Percentiles rank a stretch among this genome's conserved stretches.
These are phyloP conservation scores for Canavalia gladiata DNA, from an alignment of 306 rosid genomes.

Conservation along the genomic window DNA sequence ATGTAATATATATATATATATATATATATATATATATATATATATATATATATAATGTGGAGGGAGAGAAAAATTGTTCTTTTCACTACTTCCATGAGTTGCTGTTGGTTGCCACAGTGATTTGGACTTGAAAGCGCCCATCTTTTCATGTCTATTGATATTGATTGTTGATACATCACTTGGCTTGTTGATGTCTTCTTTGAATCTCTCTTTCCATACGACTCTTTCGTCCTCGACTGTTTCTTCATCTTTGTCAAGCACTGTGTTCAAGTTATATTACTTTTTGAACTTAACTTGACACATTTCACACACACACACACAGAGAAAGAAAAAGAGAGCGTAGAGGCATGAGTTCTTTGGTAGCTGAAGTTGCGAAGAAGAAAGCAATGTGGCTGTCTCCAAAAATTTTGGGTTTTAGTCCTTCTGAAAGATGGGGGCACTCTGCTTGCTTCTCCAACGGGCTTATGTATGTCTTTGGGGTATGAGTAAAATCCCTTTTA, in stretches of 20 bases:
- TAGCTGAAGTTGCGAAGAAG: constrained; percentile 61
- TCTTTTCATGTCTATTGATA: constrained; percentile 97
- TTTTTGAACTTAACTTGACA: neutral
- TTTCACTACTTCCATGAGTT: constrained; percentile 67
- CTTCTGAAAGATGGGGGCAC: constrained; percentile 96
- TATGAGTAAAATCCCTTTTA: constrained; percentile 52
- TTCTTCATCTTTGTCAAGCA: constrained; percentile 56
- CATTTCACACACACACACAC: neutral
- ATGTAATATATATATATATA: neutral
- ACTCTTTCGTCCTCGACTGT: constrained; percentile 45
- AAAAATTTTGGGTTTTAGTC: constrained; percentile 72
- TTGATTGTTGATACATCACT: constrained; percentile 86
- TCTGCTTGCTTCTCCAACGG: constrained; percentile 79
- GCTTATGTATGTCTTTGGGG: constrained; percentile 82
- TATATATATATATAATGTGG: neutral
- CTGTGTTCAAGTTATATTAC: neutral
- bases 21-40: too few relatives aligned
- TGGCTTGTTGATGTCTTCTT: constrained; percentile 73
- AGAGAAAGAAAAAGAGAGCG: constrained; percentile 30
- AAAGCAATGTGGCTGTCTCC: constrained; percentile 96
- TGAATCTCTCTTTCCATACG: constrained; percentile 54
- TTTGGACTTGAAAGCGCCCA: constrained; percentile 61
- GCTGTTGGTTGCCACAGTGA: constrained; percentile 91
- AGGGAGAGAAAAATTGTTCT: constrained; percentile 25
- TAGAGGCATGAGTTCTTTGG: constrained; percentile 62